Conservation (phyloP, 352 stramenopile species). For the Phytophthora sp. region DNA sequence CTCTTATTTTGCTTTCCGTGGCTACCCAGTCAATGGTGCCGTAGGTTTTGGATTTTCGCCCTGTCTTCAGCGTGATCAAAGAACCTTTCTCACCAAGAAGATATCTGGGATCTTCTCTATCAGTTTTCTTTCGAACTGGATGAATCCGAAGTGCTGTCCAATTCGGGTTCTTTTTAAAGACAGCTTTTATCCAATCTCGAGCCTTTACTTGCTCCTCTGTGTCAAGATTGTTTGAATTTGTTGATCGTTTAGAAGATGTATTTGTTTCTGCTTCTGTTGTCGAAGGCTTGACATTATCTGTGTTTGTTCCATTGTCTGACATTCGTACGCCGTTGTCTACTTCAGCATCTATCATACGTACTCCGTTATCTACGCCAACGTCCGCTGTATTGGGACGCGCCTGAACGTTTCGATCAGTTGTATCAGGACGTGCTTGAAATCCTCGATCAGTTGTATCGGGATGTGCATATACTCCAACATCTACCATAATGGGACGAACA, state of each 20-base stretch:
- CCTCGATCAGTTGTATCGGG: no score
- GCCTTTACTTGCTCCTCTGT: conserved; percentile 12
- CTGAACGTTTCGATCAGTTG: no score
- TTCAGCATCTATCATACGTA: no score
- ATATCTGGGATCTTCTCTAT: conserved; percentile 11
- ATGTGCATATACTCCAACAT: no score
- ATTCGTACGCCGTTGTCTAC: no score
- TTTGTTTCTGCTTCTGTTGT: no score
- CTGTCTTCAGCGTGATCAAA: not conserved
- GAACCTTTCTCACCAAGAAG: conserved; percentile 1
- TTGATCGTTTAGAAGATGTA: not conserved
- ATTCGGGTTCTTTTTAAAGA: conserved; percentile 15
- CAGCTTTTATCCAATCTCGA: conserved; percentile 12
- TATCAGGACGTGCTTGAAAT: no score
- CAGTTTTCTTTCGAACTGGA: conserved; percentile 1
- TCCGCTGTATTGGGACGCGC: no score
- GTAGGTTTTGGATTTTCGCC: conserved; percentile 1
- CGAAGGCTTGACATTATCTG: no score
- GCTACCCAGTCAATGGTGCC: conserved; percentile 19
- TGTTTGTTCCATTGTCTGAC: no score
- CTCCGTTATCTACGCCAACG: no score
- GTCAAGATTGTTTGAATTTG: conserved; percentile 2
- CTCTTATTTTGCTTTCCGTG: conserved; percentile 8
- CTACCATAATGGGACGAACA: no score
- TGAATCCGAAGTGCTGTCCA: not conserved